Conservation (phyloP, 768 basidiomycete species). For the Boletus insuetus region DNA sequence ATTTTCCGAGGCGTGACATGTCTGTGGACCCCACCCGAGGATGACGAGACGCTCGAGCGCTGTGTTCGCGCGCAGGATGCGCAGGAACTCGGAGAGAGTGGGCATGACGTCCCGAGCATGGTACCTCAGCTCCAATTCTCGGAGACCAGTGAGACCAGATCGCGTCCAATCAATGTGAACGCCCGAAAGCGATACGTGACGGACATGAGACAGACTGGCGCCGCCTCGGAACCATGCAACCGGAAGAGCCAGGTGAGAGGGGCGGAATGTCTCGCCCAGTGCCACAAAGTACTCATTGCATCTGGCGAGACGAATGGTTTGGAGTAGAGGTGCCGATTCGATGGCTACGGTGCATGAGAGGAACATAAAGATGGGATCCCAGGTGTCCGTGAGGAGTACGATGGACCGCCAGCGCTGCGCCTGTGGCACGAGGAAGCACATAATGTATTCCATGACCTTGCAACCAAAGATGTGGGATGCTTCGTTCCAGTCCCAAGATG, state of each 20-base stretch:
- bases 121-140: constrained; percentile 51
- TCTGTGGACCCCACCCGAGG: constrained; percentile 52
- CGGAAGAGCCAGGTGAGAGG: constrained; percentile 37
- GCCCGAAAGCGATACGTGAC: constrained; percentile 47
- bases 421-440: constrained; percentile 45
- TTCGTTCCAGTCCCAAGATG: constrained; percentile 51
- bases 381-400: constrained; percentile 57
- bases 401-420: constrained; percentile 46
- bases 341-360: constrained; percentile 39
- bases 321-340: constrained; percentile 36
- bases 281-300: constrained; percentile 59
- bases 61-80: constrained; percentile 40
- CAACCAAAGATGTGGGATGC: constrained; percentile 42
- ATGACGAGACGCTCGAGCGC: constrained; percentile 43
- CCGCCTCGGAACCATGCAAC: constrained; percentile 43
- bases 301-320: constrained; percentile 44
- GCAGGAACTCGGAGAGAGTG: constrained; percentile 42
- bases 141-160: constrained; percentile 41
- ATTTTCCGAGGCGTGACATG: constrained; percentile 11
- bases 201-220: constrained; percentile 31
- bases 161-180: constrained; percentile 56
- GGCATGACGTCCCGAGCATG: constrained; percentile 59
- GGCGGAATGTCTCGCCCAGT: constrained; percentile 44
- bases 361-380: constrained; percentile 55
- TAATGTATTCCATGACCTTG: constrained; percentile 43